Evolutionary conservation across 805 yeast species (phyloP), one percentile per base, ranked within the genome.

Genomic region (Hanseniaspora clermontiae): DNA sequence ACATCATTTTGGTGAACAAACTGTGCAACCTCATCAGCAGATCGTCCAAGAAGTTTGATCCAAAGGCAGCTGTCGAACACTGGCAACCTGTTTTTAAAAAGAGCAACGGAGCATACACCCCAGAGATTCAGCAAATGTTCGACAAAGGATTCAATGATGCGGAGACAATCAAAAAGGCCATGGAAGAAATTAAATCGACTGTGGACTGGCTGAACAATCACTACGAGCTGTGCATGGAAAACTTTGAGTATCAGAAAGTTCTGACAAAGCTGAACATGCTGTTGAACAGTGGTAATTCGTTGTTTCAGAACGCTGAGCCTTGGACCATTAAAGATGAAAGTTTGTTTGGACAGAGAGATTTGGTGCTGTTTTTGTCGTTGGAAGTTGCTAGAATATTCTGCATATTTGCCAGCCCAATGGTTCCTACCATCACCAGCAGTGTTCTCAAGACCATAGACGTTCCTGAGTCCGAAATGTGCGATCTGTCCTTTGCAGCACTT

Each of bases 11-110:
- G 43, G 81, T 87, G 57, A 87, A 88, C 59, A 90, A 90, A 66
- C 83, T 83, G 70, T 89, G 93, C 48, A 93, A 91, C 64, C 72
- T 90, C 50, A 74, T 84, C 20, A 78, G 83, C 59, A 74, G 98
- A 59, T 77, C 82, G 38, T 81, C 95, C 0, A 73, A 76, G 37
- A 80, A 82, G 57, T 91, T 91, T 63, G 68, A 76, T 63, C 72
- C 87, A 17, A 64, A 64, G 12, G 66, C 79, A 36, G 77, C 86
- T 68, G 57, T 65, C 47, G 34, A 38, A 5, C 14, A 31, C 10
- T 53, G 57, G 57, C 50, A 10, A 61, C 60, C 57, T 59, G 50
- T 67, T 58, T 60, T 36, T 11, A 24, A 40, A 40, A 59, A 10
- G 66, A 70, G 1, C 57, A 57, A 37, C 68, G 37, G 19, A 3